Evolutionary conservation across 2,329 filamentous ascomycete genomes (phyloP).

Genomic region (Fusarium nanum): DNA sequence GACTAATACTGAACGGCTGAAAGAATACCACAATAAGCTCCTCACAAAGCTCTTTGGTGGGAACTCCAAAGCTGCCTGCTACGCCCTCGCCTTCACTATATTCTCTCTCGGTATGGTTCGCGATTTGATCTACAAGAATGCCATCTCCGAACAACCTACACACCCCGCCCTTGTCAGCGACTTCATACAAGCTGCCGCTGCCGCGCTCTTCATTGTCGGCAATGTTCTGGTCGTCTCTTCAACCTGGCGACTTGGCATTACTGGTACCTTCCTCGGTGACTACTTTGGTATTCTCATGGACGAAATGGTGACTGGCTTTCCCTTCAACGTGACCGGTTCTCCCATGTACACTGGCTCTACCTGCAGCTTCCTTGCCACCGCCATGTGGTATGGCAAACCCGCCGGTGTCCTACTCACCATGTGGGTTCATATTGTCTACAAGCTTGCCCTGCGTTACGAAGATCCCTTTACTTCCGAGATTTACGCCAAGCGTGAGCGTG

Average conservation of each 20-base stretch:
- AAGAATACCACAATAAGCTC: slow-evolving; percentile 91
- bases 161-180: slow-evolving; percentile 77
- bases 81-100: slow-evolving; percentile 87
- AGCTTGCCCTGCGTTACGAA: slow-evolving; percentile 85
- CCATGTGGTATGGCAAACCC: slow-evolving; percentile 86
- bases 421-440: slow-evolving; percentile 82
- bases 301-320: slow-evolving; percentile 91
- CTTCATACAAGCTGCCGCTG: slow-evolving; percentile 71
- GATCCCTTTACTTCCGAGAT: slow-evolving; percentile 95
- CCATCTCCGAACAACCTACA: slow-evolving; percentile 79
- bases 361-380: slow-evolving; percentile 89
- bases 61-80: slow-evolving; percentile 83
- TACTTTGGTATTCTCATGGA: slow-evolving; percentile 99
- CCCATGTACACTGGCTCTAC: slow-evolving; percentile 98
- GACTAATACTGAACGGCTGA: slow-evolving; percentile 31
- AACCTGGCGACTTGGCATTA: slow-evolving; percentile 92
- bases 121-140: slow-evolving; percentile 87
- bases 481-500: slow-evolving; percentile 83
- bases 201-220: slow-evolving; percentile 76
- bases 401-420: slow-evolving; percentile 82
- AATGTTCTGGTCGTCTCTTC: slow-evolving; percentile 89
- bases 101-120: slow-evolving; percentile 92
- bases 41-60: slow-evolving; percentile 89
- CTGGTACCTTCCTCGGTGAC: slow-evolving; percentile 95
- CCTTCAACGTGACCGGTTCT: slow-evolving; percentile 89